Evolutionary conservation across 352 stramenopile genomes (phyloP).

Genomic region (Globisporangium yorkense): DNA sequence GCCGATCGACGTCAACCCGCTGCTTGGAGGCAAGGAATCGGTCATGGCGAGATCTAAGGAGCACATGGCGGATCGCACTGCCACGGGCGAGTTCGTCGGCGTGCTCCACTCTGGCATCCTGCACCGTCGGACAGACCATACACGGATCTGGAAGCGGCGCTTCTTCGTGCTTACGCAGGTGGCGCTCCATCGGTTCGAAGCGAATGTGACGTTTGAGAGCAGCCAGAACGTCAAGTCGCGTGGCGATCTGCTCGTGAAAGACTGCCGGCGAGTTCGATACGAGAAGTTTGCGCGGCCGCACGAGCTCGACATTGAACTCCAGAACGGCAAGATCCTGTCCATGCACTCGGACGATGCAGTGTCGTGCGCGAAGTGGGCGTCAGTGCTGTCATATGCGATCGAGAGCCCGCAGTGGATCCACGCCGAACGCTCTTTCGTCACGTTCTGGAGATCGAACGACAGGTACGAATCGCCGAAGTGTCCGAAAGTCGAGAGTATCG

Average conservation of each 20-base stretch:
- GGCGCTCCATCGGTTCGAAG: conserved; percentile 31
- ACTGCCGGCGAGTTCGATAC: conserved; percentile 27
- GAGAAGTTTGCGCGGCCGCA: conserved; percentile 32
- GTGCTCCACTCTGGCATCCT: conserved; percentile 28
- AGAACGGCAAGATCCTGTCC: conserved; percentile 22
- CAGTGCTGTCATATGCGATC: conserved; percentile 28
- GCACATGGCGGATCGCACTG: conserved; percentile 25
- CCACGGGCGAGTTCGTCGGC: conserved; percentile 31
- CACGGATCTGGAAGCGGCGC: conserved; percentile 32
- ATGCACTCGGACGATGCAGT: conserved; percentile 26
- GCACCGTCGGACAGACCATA: conserved; percentile 23
- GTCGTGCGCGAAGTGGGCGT: conserved; percentile 31
- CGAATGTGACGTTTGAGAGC: conserved; percentile 17
- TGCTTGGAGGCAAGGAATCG: conserved; percentile 10
- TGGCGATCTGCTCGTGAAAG: conserved; percentile 20
- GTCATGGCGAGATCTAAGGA: conserved; percentile 8
- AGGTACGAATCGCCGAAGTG: conserved; percentile 28
- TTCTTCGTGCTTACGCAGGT: conserved; percentile 44
- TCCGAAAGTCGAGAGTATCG: conserved; percentile 19
- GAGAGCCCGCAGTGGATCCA: conserved; percentile 38
- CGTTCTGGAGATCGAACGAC: conserved; percentile 29
- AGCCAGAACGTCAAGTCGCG: conserved; percentile 17
- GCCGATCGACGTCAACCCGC: conserved; percentile 6
- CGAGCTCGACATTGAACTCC: conserved; percentile 29
- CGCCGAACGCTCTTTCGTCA: conserved; percentile 19